phyloP scores from a whole-genome alignment of 1,284 basidiomycete genomes.

The Omphalotus olearius region DNA sequence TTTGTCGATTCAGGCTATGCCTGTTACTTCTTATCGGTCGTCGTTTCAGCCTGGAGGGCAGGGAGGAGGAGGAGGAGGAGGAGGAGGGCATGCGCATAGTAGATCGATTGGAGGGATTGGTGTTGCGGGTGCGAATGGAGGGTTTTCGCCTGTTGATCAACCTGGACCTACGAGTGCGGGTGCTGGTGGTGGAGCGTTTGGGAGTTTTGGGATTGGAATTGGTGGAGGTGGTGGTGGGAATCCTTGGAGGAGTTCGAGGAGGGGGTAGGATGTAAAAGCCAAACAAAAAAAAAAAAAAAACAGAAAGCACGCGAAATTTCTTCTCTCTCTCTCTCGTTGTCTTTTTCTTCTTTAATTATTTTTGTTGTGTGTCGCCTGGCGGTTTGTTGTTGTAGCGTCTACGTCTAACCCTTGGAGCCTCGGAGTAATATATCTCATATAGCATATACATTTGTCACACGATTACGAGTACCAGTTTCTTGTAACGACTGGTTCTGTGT shows the following conservation, averaged over 20 bases:
- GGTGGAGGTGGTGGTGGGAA: slow-evolving; percentile 21
- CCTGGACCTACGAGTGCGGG: slow-evolving; percentile 23
- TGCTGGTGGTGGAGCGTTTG: slow-evolving; percentile 35
- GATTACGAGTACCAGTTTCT: no score
- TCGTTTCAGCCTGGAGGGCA: slow-evolving; percentile 36
- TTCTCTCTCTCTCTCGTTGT: no score
- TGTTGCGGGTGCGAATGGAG: background rate
- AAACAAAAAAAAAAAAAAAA: no score
- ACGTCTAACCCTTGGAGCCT: no score
- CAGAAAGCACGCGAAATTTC: no score
- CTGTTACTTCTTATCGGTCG: slow-evolving; percentile 58
- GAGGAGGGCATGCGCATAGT: slow-evolving; percentile 8
- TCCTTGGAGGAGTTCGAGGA: background rate
- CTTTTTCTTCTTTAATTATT: no score
- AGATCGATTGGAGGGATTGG: slow-evolving; percentile 10
- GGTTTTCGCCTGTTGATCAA: slow-evolving; percentile 20
- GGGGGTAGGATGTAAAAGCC: no score
- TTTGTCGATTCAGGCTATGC: slow-evolving; percentile 69
- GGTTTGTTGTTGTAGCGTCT: no score
- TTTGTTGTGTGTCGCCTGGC: no score
- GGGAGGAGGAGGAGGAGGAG: background rate
- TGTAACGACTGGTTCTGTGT: no score
- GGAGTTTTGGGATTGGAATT: slow-evolving; percentile 44
- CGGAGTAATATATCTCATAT: no score
- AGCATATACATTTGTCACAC: no score